Percentiles rank a stretch among this genome's conserved stretches.
phyloP scores from a whole-genome alignment of 1,284 basidiomycete species.

The Sporisorium reilianum region DNA sequence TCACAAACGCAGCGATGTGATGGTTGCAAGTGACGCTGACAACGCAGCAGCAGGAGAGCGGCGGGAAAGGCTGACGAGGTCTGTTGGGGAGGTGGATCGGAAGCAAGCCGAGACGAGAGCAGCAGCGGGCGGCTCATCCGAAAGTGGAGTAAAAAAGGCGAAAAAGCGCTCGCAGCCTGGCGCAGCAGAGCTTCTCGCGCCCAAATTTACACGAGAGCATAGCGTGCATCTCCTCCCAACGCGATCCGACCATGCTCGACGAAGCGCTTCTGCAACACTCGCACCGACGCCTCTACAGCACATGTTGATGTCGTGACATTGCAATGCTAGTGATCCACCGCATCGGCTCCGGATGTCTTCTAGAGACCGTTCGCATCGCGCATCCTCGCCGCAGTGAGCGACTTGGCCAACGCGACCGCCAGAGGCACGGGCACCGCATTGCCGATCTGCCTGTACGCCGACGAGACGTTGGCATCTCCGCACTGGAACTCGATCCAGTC shows the following conservation, averaged over 20 bases:
- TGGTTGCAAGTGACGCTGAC: neutral
- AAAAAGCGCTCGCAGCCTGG: neutral
- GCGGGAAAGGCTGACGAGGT: neutral
- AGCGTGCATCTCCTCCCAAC: neutral
- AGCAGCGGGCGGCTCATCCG: constrained; percentile 13
- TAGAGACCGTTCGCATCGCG: too few relatives aligned
- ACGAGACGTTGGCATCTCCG: constrained; percentile 16
- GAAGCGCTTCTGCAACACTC: neutral
- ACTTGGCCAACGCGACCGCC: constrained; percentile 16
- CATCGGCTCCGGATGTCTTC: too few relatives aligned
- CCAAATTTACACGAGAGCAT: constrained; percentile 6
- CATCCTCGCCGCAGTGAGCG: constrained; percentile 22
- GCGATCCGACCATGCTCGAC: neutral
- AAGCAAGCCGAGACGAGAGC: constrained; percentile 25
- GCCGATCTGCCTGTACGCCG: constrained; percentile 44
- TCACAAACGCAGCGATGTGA: neutral
- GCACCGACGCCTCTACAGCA: too few relatives aligned
- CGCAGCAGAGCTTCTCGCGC: neutral
- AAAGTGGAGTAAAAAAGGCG: constrained; percentile 30
- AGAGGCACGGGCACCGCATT: constrained; percentile 45
- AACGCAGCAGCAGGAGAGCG: neutral
- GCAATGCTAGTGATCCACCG: too few relatives aligned
- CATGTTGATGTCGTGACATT: too few relatives aligned
- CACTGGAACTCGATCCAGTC: constrained; percentile 35
- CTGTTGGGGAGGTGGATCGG: constrained; percentile 13